phyloP scores from a whole-genome alignment of 2,329 filamentous ascomycete species.

The Tolypocladium ovalisporum region DNA sequence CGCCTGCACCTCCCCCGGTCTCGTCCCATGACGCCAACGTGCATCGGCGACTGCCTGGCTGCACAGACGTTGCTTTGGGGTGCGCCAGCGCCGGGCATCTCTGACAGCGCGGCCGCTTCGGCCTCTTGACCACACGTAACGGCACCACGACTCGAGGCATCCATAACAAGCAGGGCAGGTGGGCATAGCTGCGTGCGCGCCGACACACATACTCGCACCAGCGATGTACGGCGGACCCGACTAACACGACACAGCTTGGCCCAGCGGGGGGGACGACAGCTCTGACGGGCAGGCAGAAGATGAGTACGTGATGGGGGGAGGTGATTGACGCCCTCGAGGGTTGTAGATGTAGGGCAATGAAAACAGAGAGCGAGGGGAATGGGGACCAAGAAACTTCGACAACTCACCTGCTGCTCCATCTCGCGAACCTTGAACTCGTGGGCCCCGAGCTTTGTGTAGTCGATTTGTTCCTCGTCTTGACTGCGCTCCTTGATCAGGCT shows the following conservation, averaged over 20 bases:
- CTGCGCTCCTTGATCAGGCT: conserved; percentile 83
- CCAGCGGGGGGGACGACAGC: not conserved
- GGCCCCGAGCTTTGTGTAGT: conserved; percentile 77
- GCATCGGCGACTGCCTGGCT: not conserved
- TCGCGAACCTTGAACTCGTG: conserved; percentile 98
- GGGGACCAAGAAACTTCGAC: conserved; percentile 16
- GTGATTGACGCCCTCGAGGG: not conserved
- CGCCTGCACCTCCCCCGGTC: not conserved
- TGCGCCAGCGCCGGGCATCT: not conserved
- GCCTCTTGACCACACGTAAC: not conserved
- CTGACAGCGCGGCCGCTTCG: not conserved
- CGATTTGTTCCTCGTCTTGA: conserved; percentile 70
- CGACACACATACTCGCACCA: not conserved
- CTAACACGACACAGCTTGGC: not conserved
- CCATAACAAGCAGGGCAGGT: not conserved
- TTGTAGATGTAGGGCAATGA: not conserved
- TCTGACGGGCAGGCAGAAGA: not conserved
- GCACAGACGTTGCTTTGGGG: not conserved
- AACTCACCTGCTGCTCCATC: conserved; percentile 94
- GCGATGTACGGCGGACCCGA: not conserved
- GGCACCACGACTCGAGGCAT: not conserved
- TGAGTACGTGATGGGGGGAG: not conserved
- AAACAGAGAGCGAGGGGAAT: not conserved
- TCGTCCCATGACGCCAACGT: not conserved
- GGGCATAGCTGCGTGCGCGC: not conserved